phyloP scores from a whole-genome alignment of 2,329 filamentous ascomycete species.

The Cyphellophora europaea region DNA sequence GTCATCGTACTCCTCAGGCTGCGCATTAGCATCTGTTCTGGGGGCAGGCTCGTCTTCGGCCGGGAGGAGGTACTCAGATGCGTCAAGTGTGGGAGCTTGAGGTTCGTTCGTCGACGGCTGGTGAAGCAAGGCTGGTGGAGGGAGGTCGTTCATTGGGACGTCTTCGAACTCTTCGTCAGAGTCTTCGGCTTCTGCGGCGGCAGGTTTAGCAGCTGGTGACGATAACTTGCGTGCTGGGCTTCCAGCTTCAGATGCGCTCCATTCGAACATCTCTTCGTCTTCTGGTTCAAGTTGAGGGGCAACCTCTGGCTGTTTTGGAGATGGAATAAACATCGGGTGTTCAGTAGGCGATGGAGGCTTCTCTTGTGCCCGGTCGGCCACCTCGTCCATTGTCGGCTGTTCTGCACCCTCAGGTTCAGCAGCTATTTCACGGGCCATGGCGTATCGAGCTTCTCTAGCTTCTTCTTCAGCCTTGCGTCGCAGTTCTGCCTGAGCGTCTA shows the following conservation, averaged over 20 bases:
- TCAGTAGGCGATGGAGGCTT: slow-evolving; percentile 26
- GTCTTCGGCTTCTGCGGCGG: slow-evolving; percentile 13
- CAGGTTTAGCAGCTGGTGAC: slow-evolving; percentile 14
- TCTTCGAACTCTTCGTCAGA: slow-evolving; percentile 15
- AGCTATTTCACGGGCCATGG: slow-evolving; percentile 16
- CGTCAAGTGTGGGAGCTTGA: slow-evolving; percentile 2
- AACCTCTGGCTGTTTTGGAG: slow-evolving; percentile 5
- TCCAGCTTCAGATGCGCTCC: slow-evolving; percentile 21
- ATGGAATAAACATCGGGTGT: slow-evolving; percentile 9
- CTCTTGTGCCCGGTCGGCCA: slow-evolving; percentile 33
- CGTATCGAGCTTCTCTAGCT: slow-evolving; percentile 34
- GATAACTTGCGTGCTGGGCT: not conserved
- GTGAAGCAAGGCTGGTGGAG: slow-evolving; percentile 2
- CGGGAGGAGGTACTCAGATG: slow-evolving; percentile 1
- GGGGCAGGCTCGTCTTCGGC: slow-evolving; percentile 18
- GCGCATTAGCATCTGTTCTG: slow-evolving; percentile 22
- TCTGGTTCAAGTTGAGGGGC: slow-evolving; percentile 2
- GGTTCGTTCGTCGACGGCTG: slow-evolving; percentile 4
- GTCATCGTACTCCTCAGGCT: slow-evolving; percentile 32
- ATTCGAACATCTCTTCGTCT: slow-evolving; percentile 20
- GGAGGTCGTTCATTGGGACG: slow-evolving; percentile 6
- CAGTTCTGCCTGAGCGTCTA: slow-evolving; percentile 23
- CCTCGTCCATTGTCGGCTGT: slow-evolving; percentile 29
- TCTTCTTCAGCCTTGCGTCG: slow-evolving; percentile 19
- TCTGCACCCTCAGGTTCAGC: slow-evolving; percentile 11